Conservation (phyloP, 73 alveolate species). For the Tetrahymena borealis region DNA sequence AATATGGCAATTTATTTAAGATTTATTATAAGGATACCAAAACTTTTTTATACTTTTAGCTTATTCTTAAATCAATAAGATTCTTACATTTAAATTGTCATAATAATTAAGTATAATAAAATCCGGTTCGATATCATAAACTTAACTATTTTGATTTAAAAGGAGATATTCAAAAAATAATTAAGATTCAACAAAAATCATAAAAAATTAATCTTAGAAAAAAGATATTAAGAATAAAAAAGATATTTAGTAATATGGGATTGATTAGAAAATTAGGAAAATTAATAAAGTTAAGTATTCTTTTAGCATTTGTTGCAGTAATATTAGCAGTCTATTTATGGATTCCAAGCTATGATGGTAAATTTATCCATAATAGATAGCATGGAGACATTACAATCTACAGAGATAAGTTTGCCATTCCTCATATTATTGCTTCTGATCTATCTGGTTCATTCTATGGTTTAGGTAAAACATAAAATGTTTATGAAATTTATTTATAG, state of each 20-base stretch:
- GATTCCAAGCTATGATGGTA: background rate
- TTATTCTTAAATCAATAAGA: no score
- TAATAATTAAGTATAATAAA: no score
- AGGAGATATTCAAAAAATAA: no score
- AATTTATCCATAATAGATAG: background rate
- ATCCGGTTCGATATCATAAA: no score
- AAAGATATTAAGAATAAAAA: no score
- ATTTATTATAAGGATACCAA: no score
- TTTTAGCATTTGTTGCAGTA: background rate
- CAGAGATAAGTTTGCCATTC: conserved; percentile 26
- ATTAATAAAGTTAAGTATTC: background rate
- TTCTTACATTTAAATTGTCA: no score
- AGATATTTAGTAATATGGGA: background rate
- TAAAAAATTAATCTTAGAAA: no score
- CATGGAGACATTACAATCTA: background rate
- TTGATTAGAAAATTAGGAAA: background rate
- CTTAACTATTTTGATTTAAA: no score
- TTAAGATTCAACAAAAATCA: no score
- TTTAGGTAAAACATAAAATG: background rate
- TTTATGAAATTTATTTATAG: background rate
- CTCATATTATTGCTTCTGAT: conserved; percentile 12
- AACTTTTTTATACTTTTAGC: no score
- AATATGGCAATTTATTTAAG: no score
- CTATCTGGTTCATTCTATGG: conserved; percentile 21
- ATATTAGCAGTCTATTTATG: background rate